Evolutionary conservation across 495 filamentous ascomycete genomes (phyloP).

Genomic region (Aspergillus nidulans): DNA sequence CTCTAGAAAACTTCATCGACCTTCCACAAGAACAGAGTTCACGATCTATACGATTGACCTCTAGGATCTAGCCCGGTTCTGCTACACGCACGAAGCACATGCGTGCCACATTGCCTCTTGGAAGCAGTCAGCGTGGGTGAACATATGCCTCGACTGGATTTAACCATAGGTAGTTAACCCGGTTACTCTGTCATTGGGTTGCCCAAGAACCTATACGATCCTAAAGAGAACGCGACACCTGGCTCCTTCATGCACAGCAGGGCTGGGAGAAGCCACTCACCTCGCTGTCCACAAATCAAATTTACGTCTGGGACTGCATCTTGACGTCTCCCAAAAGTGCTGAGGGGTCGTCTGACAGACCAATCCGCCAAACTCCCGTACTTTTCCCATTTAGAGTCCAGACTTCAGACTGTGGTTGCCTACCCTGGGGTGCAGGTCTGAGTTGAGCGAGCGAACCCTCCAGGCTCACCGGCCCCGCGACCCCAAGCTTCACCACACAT

Average conservation of each 20-base stretch:
- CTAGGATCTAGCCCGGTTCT: neutral
- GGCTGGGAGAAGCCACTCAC: neutral
- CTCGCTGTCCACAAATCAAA: too few species aligned
- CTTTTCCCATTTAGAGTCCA: neutral
- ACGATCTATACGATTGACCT: neutral
- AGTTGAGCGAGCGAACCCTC: constrained; percentile 5
- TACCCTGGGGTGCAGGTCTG: neutral
- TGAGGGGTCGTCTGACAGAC: constrained; percentile 10
- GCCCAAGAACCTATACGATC: neutral
- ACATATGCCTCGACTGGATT: constrained; percentile 11
- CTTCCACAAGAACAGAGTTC: neutral
- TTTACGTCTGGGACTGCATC: too few species aligned
- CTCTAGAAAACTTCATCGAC: too few species aligned
- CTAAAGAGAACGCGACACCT: neutral
- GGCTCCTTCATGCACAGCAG: neutral
- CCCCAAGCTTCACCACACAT: constrained; percentile 19
- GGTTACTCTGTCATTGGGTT: neutral
- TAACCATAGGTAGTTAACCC: neutral
- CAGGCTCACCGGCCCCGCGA: constrained; percentile 2
- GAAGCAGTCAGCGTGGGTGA: constrained; percentile 13
- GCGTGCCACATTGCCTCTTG: constrained; percentile 9
- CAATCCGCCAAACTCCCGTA: neutral
- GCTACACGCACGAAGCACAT: neutral
- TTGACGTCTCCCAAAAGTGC: neutral
- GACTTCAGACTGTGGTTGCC: neutral